Evolutionary conservation across 2,329 filamentous ascomycete species (phyloP).

Genomic region (Fusarium circinatum): DNA sequence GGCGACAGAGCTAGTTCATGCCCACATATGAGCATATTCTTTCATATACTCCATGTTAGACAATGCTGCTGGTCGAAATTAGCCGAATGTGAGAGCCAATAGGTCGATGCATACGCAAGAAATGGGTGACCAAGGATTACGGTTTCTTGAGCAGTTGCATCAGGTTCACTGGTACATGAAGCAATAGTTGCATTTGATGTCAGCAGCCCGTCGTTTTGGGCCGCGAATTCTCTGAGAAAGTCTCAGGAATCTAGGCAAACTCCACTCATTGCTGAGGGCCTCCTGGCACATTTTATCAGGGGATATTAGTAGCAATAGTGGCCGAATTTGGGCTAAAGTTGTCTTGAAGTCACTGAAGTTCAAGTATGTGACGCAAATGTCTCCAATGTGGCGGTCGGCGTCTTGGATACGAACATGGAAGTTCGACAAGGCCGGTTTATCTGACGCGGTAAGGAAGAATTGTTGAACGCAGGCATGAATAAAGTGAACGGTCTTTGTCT

Average conservation of each 20-base stretch:
- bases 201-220: rapidly evolving
- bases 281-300: not conserved
- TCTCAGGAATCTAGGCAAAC: rapidly evolving
- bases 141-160: rapidly evolving
- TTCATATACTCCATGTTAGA: not conserved
- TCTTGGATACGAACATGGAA: rapidly evolving
- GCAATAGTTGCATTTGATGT: not conserved
- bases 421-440: rapidly evolving
- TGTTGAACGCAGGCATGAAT: not conserved
- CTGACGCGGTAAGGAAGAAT: rapidly evolving
- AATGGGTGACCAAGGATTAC: not conserved
- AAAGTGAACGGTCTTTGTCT: not conserved
- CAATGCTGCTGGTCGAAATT: not conserved
- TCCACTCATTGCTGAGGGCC: not conserved
- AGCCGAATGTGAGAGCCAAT: not conserved
- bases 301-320: rapidly evolving
- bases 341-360: not conserved
- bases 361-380: not conserved
- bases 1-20: not conserved
- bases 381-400: rapidly evolving
- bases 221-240: not conserved
- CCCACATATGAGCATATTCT: rapidly evolving
- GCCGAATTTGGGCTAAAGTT: rapidly evolving
- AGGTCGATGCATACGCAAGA: not conserved
- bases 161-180: rapidly evolving